Base-by-base conservation (phyloP, 495 filamentous ascomycete species). In the Penicillium cinerascens region DNA sequence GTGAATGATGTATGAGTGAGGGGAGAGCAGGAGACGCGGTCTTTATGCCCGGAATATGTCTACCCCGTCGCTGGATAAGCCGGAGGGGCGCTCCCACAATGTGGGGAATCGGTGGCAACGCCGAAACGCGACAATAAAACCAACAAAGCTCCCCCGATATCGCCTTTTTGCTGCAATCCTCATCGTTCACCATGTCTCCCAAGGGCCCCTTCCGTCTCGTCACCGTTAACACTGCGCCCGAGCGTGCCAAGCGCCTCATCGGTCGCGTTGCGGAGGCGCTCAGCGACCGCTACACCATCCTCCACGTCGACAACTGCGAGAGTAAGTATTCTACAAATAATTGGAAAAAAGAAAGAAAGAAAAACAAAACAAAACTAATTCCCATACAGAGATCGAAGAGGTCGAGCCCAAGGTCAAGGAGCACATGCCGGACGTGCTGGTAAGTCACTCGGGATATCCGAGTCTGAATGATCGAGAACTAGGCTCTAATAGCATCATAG, bases 191-290 rank as follows among this genome's bases (percentile, higher is more conserved):
- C 33, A 76, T 76, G 67, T 65, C 74, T 65, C 81, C 70, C 7
- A 76, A 80, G 56, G 82, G 80, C 29, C 80, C 82, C 16, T 87
- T 76, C 67, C 78, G 67, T 45, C 78, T 88, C 18, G 78, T 85
- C 42, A 86, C 83, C 10, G 84, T 88, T 58, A 87, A 87, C 72
- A 88, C 78, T 41, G 83, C 76, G 1, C 85, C 85, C 8, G 83
- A 85, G 52, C 77, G 85, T 26, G 85, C 85, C 35, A 78, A 81
- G 63, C 65, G 70, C 9, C 67, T 87, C 35, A 80, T 86, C 60
- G 84, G 83, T 16, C 74, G 77, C 4, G 63, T 86, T 6, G 74
- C 78, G 22, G 80, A 86, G 43, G 73, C 68, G 11, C 58, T 87
- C 40, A 82, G 81, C 59, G 80, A 84, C 44, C 69, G 69, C 22